A percentile compares a stretch with the other conserved stretches of the same genome.
phyloP scores from a whole-genome alignment of 1,284 basidiomycete genomes.

The Heterobasidion irregulare region DNA sequence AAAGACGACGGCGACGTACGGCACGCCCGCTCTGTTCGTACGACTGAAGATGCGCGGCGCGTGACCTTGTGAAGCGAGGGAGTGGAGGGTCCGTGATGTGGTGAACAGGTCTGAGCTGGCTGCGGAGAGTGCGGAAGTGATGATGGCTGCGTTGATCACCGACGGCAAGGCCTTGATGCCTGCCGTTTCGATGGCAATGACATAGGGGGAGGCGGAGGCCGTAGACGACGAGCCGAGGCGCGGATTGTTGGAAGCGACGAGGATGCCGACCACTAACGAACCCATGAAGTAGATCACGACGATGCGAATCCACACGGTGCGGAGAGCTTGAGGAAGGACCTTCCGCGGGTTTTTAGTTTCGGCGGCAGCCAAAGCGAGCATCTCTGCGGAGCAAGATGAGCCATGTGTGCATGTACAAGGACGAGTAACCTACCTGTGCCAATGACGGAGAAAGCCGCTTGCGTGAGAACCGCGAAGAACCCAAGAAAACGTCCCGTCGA shows the following conservation, averaged over 20 bases:
- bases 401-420: not conserved
- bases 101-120: conserved; percentile 81
- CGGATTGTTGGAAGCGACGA: conserved; percentile 62
- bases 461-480: conserved; percentile 59
- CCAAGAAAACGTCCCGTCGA: conserved; percentile 59
- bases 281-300: conserved; percentile 61
- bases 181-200: conserved; percentile 69
- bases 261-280: conserved; percentile 59
- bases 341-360: conserved; percentile 61
- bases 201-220: conserved; percentile 77
- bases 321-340: conserved; percentile 62
- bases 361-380: conserved; percentile 48
- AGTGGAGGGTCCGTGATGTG: conserved; percentile 75
- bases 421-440: conserved; percentile 64
- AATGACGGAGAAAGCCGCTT: conserved; percentile 80
- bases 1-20: conserved; percentile 62
- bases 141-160: conserved; percentile 82
- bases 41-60: conserved; percentile 70
- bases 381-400: conserved; percentile 23
- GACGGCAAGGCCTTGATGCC: conserved; percentile 69
- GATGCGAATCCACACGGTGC: conserved; percentile 67
- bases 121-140: conserved; percentile 84
- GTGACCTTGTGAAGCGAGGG: conserved; percentile 67
- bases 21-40: conserved; percentile 67
- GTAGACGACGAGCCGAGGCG: conserved; percentile 46